Percentiles rank a stretch among this genome's conserved stretches.
These are phyloP conservation scores for Hygrophorus pudorinus DNA, from an alignment of 768 basidiomycete species.

Conservation along the genomic window DNA sequence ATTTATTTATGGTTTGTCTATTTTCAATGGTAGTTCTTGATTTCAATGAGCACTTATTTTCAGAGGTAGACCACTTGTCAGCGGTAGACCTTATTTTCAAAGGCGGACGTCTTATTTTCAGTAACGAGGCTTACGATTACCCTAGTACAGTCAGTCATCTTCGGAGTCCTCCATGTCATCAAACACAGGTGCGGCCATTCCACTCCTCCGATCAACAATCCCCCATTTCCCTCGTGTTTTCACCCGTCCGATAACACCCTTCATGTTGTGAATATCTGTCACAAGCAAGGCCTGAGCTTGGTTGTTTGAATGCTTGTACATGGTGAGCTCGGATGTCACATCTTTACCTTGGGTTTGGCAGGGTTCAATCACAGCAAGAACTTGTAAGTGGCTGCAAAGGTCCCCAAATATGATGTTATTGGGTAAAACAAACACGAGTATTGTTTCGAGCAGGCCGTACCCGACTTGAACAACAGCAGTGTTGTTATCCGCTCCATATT, in stretches of 20 bases:
- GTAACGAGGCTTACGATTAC: no score
- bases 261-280: not conserved
- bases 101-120: no score
- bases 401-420: not conserved
- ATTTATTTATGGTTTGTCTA: no score
- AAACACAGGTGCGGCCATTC: no score
- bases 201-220: constrained; percentile 1
- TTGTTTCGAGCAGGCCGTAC: constrained; percentile 10
- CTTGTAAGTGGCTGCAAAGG: not conserved
- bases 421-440: constrained; percentile 8
- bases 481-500: not conserved
- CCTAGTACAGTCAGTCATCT: no score
- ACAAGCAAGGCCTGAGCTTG: not conserved
- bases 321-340: constrained; percentile 3
- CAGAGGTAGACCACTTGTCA: no score
- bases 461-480: not conserved
- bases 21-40: no score
- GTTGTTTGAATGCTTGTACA: not conserved
- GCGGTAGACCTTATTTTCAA: no score
- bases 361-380: constrained; percentile 9
- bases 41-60: no score
- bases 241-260: not conserved
- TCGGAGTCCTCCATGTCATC: no score
- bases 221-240: not conserved
- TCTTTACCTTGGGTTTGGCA: constrained; percentile 9